phyloP scores from a whole-genome alignment of 1,139 yeast genomes.

The Blastobotrys indianensis region DNA sequence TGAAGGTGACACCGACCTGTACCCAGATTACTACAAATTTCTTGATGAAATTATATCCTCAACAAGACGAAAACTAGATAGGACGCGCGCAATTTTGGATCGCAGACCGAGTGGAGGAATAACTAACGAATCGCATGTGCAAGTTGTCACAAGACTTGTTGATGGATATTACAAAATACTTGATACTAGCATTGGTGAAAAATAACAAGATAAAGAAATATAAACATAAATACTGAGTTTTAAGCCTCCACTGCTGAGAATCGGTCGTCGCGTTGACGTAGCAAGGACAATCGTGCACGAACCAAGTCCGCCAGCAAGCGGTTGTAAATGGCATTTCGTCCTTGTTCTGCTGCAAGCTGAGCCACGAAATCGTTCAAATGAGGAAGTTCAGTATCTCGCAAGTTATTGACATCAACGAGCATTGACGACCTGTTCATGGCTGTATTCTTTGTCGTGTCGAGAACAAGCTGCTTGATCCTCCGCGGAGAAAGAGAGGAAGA shows the following conservation, averaged over 20 bases:
- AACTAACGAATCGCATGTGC: not conserved
- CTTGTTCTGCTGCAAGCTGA: conserved; percentile 43
- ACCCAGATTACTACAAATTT: conserved; percentile 1
- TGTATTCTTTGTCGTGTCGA: conserved; percentile 43
- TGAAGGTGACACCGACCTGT: conserved; percentile 37
- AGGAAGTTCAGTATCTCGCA: conserved; percentile 67
- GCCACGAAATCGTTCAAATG: conserved; percentile 73
- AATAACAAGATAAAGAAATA: no score
- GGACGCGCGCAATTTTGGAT: not conserved
- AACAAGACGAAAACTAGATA: not conserved
- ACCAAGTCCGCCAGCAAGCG: conserved; percentile 45
- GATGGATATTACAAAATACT: no score
- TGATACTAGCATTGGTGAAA: no score
- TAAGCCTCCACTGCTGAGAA: conserved; percentile 14
- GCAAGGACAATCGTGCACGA: conserved; percentile 17
- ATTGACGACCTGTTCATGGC: conserved; percentile 72
- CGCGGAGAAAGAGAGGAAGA: conserved; percentile 37
- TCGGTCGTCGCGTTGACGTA: conserved; percentile 12
- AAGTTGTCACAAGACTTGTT: no score
- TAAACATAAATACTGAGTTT: not conserved
- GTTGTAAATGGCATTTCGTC: conserved; percentile 44
- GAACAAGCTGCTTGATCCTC: conserved; percentile 44
- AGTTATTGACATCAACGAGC: conserved; percentile 69
- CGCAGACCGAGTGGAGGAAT: not conserved
- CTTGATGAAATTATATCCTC: not conserved